Conservation (phyloP, 2,329 filamentous ascomycete genomes). For the Trichophyton rubrum region DNA sequence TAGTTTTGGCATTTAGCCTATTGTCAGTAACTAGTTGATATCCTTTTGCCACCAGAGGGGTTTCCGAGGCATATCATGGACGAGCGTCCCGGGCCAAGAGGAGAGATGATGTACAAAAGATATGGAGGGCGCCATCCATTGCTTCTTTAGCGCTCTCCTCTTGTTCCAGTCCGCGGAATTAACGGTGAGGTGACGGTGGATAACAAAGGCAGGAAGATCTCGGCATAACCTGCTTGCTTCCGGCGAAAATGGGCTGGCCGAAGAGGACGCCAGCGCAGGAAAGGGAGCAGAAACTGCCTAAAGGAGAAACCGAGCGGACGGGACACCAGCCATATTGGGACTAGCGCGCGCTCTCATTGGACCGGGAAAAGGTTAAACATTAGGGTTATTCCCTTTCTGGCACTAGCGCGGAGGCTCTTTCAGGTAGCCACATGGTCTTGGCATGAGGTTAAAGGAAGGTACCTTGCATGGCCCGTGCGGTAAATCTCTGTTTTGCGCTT, state of each 20-base stretch:
- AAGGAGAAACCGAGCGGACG: neutral
- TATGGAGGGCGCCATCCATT: too few species aligned
- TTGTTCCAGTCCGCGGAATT: too few species aligned
- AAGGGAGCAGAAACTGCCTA: neutral
- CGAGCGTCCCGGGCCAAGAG: too few species aligned
- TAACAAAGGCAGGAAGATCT: too few species aligned
- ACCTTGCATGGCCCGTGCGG: slow-evolving; percentile 3
- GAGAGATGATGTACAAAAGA: too few species aligned
- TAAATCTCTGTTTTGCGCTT: slow-evolving; percentile 1
- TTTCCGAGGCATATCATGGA: too few species aligned
- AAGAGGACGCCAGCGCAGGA: neutral
- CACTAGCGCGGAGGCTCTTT: slow-evolving; percentile 2
- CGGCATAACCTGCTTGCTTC: neutral
- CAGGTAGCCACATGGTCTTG: slow-evolving; percentile 4
- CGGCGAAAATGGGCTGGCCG: neutral
- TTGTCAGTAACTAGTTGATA: too few species aligned
- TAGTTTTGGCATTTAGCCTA: too few species aligned
- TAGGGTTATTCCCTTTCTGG: neutral
- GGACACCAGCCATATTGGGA: neutral
- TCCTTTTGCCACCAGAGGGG: too few species aligned
- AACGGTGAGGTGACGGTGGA: too few species aligned
- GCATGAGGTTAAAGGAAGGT: neutral
- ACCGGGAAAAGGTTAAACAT: neutral
- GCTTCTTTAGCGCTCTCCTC: too few species aligned
- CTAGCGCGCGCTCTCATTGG: neutral